Percentiles rank a stretch among this genome's conserved stretches.
These are phyloP conservation scores for Pontederia crassipes DNA, from an alignment of 176 grass and related monocot genomes.

Conservation along the genomic window DNA sequence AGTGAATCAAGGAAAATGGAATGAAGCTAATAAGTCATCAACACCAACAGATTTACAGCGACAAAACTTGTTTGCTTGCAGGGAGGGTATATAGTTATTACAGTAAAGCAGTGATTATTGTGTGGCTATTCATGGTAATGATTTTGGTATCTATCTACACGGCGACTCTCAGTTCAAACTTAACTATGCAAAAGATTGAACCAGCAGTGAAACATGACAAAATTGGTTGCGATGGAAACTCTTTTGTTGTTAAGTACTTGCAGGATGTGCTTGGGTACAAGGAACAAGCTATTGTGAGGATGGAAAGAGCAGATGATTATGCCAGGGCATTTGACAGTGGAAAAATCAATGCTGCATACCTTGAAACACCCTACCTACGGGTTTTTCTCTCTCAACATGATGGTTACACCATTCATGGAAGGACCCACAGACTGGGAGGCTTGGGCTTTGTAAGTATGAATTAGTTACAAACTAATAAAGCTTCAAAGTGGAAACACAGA, in stretches of 20 bases:
- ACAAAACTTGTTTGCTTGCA: not conserved
- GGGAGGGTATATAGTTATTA: slow-evolving; percentile 10
- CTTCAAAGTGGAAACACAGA: too few relatives aligned
- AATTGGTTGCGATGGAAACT: slow-evolving; percentile 18
- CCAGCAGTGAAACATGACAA: not conserved
- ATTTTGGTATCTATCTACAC: slow-evolving; percentile 22
- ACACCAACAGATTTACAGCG: too few relatives aligned
- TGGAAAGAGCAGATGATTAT: not conserved
- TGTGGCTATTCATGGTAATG: slow-evolving; percentile 24
- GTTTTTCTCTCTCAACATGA: slow-evolving; percentile 22
- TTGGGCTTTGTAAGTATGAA: slow-evolving; percentile 29
- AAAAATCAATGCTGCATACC: slow-evolving; percentile 23
- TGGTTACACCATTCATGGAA: slow-evolving; percentile 3
- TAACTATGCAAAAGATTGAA: slow-evolving; percentile 10
- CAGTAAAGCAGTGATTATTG: slow-evolving; percentile 18
- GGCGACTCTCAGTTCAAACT: slow-evolving; percentile 22
- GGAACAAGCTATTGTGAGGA: not conserved
- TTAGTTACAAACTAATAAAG: not conserved
- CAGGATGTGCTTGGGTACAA: slow-evolving; percentile 5
- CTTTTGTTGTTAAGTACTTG: slow-evolving; percentile 27
- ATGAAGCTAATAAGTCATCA: too few relatives aligned
- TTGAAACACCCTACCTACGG: slow-evolving; percentile 24
- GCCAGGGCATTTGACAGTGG: not conserved
- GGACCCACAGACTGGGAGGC: slow-evolving; percentile 24
- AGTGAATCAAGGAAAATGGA: too few relatives aligned